Evolutionary conservation across 352 stramenopile species (phyloP).

Genomic region (Globisporangium uncinulatum): DNA sequence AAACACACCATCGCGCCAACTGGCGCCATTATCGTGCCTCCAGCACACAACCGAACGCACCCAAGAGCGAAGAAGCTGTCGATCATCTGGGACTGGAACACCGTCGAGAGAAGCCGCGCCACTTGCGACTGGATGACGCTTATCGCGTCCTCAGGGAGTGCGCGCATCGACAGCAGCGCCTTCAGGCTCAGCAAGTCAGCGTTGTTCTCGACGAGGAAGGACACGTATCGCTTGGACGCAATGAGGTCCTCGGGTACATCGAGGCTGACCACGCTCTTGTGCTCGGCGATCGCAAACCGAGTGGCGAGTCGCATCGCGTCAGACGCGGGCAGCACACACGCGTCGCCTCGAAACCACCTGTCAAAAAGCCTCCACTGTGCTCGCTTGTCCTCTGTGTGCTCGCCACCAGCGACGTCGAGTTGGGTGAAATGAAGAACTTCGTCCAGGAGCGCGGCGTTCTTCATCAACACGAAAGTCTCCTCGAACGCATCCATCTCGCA

Average conservation of each 20-base stretch:
- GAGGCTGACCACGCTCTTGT: slow-evolving; percentile 24
- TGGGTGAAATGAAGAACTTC: slow-evolving; percentile 48
- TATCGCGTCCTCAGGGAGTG: slow-evolving; percentile 44
- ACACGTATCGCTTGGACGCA: slow-evolving; percentile 59
- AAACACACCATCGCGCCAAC: background rate
- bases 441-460: slow-evolving; percentile 44
- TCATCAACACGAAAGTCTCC: slow-evolving; percentile 52
- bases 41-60: slow-evolving; percentile 13
- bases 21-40: no score
- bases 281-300: slow-evolving; percentile 54
- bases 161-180: slow-evolving; percentile 54
- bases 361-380: slow-evolving; percentile 31
- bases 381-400: background rate
- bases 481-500: slow-evolving; percentile 51
- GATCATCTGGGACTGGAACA: slow-evolving; percentile 68
- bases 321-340: slow-evolving; percentile 35
- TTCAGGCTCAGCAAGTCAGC: slow-evolving; percentile 62
- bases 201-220: slow-evolving; percentile 60
- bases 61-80: slow-evolving; percentile 64
- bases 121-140: slow-evolving; percentile 42
- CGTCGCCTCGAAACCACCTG: slow-evolving; percentile 56
- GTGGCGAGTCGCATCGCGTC: slow-evolving; percentile 56
- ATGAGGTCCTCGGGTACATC: slow-evolving; percentile 26
- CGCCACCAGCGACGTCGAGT: slow-evolving; percentile 13
- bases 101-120: slow-evolving; percentile 50